A percentile compares a stretch with the other conserved stretches of the same genome.
phyloP scores from a whole-genome alignment of 1,139 yeast species.

The Candida tetrigidarum region DNA sequence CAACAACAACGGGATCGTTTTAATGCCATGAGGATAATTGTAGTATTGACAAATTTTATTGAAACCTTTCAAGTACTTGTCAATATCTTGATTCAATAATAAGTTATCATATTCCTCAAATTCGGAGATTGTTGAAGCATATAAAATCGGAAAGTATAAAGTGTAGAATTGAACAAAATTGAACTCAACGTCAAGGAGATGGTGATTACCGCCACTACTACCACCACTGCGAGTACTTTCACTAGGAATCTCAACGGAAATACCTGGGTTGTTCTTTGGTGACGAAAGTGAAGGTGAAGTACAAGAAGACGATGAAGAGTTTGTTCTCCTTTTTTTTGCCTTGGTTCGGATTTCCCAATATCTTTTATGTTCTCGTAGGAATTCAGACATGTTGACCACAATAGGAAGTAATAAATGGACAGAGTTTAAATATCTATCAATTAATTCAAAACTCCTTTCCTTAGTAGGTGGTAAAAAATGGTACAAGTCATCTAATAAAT shows the following conservation, averaged over 20 bases:
- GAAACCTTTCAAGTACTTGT: constrained; percentile 50
- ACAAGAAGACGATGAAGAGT: not conserved
- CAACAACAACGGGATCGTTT: constrained; percentile 47
- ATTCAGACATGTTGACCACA: constrained; percentile 45
- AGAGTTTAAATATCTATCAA: constrained; percentile 51
- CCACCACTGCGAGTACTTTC: not conserved
- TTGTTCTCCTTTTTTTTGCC: constrained; percentile 18
- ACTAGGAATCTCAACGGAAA: too few species aligned
- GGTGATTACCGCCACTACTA: not conserved
- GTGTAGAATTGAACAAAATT: constrained; percentile 50
- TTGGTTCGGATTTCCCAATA: constrained; percentile 47
- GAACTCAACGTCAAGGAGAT: constrained; percentile 24
- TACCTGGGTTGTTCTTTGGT: too few species aligned
- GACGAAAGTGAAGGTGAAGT: too few species aligned
- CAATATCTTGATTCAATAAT: constrained; percentile 52
- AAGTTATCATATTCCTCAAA: constrained; percentile 56
- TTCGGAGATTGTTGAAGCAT: constrained; percentile 58
- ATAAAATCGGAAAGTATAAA: constrained; percentile 52
- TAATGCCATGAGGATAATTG: constrained; percentile 57
- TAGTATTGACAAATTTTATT: constrained; percentile 53
- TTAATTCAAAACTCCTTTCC: constrained; percentile 53
- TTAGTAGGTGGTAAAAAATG: constrained; percentile 39
- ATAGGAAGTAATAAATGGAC: constrained; percentile 60
- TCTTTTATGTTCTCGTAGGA: constrained; percentile 49
- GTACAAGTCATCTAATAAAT: constrained; percentile 38